phyloP scores from a whole-genome alignment of 2,329 filamentous ascomycete genomes.

The Beauveria caledonica region DNA sequence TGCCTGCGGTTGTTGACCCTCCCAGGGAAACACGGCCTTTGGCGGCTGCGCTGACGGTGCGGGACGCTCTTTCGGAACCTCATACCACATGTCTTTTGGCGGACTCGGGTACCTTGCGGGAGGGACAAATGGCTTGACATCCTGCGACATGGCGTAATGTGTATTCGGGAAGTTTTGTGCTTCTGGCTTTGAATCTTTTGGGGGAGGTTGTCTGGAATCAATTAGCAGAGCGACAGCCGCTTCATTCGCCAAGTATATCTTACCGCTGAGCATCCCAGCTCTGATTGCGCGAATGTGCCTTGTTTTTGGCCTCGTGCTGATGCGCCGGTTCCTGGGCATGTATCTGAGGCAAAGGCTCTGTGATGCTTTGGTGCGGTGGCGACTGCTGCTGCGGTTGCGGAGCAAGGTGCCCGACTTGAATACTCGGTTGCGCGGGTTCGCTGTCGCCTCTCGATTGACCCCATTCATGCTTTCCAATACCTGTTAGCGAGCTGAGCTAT shows the following conservation, averaged over 20 bases:
- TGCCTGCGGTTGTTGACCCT: conserved; percentile 54
- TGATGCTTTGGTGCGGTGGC: conserved; percentile 9
- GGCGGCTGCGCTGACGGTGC: conserved; percentile 46
- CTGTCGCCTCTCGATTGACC: not conserved
- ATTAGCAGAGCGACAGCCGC: conserved; percentile 12
- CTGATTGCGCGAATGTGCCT: conserved; percentile 21
- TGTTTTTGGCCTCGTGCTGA: conserved; percentile 18
- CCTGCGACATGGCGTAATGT: conserved; percentile 76
- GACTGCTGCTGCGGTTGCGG: conserved; percentile 6
- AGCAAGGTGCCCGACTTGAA: conserved; percentile 15
- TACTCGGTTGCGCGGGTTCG: not conserved
- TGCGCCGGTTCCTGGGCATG: not conserved
- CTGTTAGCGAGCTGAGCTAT: not conserved
- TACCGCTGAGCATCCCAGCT: conserved; percentile 50
- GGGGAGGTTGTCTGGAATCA: conserved; percentile 49
- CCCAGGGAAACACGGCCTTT: conserved; percentile 85
- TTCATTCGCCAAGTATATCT: conserved; percentile 13
- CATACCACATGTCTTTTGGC: conserved; percentile 81
- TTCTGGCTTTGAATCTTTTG: conserved; percentile 66
- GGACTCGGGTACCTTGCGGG: conserved; percentile 73
- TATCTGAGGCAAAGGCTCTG: not conserved
- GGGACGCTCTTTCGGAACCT: conserved; percentile 60
- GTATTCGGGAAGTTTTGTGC: conserved; percentile 72
- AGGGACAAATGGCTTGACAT: conserved; percentile 65
- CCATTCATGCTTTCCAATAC: not conserved